phyloP scores from a whole-genome alignment of 768 basidiomycete genomes.

The Brasilioporus rufonigricans region DNA sequence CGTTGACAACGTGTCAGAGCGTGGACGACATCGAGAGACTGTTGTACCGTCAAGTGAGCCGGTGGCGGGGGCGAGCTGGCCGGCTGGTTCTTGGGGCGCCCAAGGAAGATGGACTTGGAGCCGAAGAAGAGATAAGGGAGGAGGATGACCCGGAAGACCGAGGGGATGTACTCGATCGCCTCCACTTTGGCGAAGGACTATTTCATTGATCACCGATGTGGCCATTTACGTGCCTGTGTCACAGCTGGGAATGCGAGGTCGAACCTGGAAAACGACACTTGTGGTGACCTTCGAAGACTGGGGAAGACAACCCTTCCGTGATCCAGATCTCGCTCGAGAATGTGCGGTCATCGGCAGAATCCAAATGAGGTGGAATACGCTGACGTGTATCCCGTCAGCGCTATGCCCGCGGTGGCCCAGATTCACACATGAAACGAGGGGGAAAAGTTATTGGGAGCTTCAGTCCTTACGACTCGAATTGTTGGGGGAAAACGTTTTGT shows the following conservation, averaged over 20 bases:
- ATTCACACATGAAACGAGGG: background rate
- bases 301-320: background rate
- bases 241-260: background rate
- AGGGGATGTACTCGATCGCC: background rate
- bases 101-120: background rate
- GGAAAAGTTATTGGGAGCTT: background rate
- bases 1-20: constrained; percentile 40
- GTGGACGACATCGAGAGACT: constrained; percentile 48
- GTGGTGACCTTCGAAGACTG: background rate
- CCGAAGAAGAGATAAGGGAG: constrained; percentile 1
- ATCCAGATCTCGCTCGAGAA: background rate
- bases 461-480: background rate
- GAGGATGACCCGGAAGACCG: constrained; percentile 2
- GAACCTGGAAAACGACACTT: background rate
- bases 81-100: background rate
- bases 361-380: background rate
- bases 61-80: constrained; percentile 46
- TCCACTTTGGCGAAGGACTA: background rate
- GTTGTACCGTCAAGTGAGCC: constrained; percentile 42
- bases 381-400: background rate
- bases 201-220: background rate
- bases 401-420: background rate
- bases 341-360: background rate
- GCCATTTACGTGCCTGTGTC: background rate
- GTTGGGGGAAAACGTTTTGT: too few species aligned